Evolutionary conservation across 2,329 filamentous ascomycete species (phyloP), one percentile per base, ranked within the genome.

Genomic region (Botrytis fragariae): DNA sequence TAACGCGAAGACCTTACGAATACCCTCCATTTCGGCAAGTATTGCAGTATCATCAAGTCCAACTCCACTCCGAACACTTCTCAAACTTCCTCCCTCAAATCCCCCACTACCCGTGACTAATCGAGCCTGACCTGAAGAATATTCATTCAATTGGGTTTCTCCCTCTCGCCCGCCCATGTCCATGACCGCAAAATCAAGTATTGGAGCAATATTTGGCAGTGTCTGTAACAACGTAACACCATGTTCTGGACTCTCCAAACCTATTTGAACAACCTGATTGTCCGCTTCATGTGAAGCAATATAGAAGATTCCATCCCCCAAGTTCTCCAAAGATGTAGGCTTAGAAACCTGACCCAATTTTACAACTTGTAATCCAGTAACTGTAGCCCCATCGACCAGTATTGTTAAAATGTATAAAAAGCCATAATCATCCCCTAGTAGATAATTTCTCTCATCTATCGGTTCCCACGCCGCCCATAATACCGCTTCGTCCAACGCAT

Each of bases 141-240:
- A 99, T 75, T 96, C 93, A 79, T 96, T 97, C 4, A 91, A 92
- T 73, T 93, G 91, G 14, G 87, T 89, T 76, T 96, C 92, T 35
- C 91, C 91, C 74, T 93, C 91, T 72, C 93, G 87, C 77, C 94
- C 95, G 0, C 95, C 95, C 87, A 98, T 92, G 79, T 98, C 96
- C 94, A 98, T 97, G 25, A 99, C 90, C 1, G 93, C 91, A 78
- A 99, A 98, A 81, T 99, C 96, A 57, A 98, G 84, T 60, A 99
- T 93, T 0, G 96, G 96, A 0, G 93, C 94, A 78, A 98, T 93
- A 79, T 97, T 99, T 5, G 89, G 85, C 72, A 97, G 86, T 0
- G 89, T 92, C 80, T 97, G 94, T 16, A 96, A 82, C 7, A 95
- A 82, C 65, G 91, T 85, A 74, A 95, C 76, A n/a, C 37, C 72